phyloP scores from a whole-genome alignment of 2,329 filamentous ascomycete genomes.

The Colletotrichum camelliae region DNA sequence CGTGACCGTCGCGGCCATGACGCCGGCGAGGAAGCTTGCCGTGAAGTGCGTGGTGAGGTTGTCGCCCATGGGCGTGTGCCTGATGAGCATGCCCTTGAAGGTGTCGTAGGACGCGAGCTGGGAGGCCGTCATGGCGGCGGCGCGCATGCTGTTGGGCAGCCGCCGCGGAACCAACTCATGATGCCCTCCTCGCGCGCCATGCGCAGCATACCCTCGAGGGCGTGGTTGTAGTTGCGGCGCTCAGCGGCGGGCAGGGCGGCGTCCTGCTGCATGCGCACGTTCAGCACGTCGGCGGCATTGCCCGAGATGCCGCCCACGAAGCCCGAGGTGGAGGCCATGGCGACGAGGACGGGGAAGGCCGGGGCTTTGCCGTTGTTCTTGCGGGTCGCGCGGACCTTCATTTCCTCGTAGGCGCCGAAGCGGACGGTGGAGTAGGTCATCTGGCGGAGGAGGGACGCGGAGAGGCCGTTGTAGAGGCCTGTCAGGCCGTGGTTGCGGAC shows the following conservation, averaged over 20 bases:
- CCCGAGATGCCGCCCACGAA: conserved; percentile 89
- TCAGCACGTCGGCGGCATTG: conserved; percentile 94
- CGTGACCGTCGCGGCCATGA: conserved; percentile 84
- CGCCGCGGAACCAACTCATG: conserved; percentile 79
- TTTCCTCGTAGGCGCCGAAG: conserved; percentile 94
- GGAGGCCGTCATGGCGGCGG: conserved; percentile 85
- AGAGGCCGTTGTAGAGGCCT: conserved; percentile 90
- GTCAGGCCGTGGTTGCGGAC: conserved; percentile 75
- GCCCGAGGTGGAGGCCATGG: conserved; percentile 82
- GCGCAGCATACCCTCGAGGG: conserved; percentile 81
- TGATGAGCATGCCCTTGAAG: conserved; percentile 75
- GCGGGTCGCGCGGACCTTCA: conserved; percentile 73
- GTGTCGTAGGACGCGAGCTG: conserved; percentile 86
- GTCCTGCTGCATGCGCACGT: conserved; percentile 98
- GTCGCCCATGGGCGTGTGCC: conserved; percentile 71
- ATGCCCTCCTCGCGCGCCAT: conserved; percentile 89
- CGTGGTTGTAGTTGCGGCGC: conserved; percentile 88
- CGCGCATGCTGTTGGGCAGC: conserved; percentile 80
- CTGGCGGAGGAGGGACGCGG: conserved; percentile 90
- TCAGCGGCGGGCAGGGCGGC: conserved; percentile 75
- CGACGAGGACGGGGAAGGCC: conserved; percentile 78
- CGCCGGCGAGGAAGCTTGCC: conserved; percentile 78
- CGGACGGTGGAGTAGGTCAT: conserved; percentile 95
- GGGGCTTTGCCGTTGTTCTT: conserved; percentile 48
- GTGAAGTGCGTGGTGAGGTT: conserved; percentile 79